Conservation (phyloP, 23 red algal genomes). For the Pyropia yezoensis region DNA sequence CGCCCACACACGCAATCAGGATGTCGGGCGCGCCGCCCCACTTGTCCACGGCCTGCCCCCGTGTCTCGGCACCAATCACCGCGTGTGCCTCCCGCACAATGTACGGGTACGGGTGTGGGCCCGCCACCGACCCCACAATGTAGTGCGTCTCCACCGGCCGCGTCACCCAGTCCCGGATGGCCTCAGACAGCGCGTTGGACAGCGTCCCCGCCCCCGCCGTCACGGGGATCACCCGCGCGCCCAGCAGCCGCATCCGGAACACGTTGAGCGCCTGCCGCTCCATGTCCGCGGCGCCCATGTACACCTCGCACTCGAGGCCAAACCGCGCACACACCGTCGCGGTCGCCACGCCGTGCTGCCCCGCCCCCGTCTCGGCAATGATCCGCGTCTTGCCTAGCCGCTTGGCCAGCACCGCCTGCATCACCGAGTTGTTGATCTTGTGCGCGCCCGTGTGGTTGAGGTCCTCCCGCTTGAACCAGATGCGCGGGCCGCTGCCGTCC, state of each 20-base stretch:
- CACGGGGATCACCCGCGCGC: conserved; percentile 32
- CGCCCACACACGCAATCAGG: conserved; percentile 48
- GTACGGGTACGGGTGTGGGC: conserved; percentile 39
- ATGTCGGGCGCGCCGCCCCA: conserved; percentile 23
- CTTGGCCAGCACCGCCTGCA: conserved; percentile 23
- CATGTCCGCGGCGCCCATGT: conserved; percentile 55
- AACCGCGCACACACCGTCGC: conserved; percentile 56
- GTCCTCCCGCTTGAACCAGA: conserved; percentile 47
- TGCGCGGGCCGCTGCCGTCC: conserved; percentile 34
- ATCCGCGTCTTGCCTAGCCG: conserved; percentile 29
- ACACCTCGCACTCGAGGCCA: conserved; percentile 28
- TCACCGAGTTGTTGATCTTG: conserved; percentile 49
- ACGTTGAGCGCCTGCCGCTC: conserved; percentile 43
- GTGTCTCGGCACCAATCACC: conserved; percentile 28
- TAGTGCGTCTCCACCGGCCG: conserved; percentile 31
- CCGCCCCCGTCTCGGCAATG: conserved; percentile 47
- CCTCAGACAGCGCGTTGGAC: conserved; percentile 49
- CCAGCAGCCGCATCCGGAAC: conserved; percentile 45
- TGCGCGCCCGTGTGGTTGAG: conserved; percentile 42
- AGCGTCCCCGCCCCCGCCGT: conserved; percentile 24
- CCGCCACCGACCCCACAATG: conserved; percentile 43
- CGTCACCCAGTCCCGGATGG: conserved; percentile 59
- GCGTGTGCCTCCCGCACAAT: conserved; percentile 43
- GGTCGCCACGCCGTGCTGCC: conserved; percentile 40
- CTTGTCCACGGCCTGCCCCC: conserved; percentile 11